Conservation (phyloP, 306 rosid species). For the Carpinus fangiana region DNA sequence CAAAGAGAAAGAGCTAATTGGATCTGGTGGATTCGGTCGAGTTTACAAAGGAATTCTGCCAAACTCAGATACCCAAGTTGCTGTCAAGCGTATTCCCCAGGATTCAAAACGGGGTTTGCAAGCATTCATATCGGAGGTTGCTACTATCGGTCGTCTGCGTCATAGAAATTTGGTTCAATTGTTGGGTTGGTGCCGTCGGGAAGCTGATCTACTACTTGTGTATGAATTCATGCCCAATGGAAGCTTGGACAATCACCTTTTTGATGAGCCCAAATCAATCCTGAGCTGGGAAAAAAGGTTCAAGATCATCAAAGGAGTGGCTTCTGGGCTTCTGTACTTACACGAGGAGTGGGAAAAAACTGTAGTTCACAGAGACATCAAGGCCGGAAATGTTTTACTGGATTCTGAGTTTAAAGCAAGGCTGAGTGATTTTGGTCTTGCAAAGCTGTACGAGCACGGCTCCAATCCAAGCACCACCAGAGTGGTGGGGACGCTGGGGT, state of each 20-base stretch:
- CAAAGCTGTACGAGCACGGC: constrained; percentile 56
- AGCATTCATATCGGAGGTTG: constrained; percentile 54
- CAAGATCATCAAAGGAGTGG: constrained; percentile 53
- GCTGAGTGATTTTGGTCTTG: constrained; percentile 63
- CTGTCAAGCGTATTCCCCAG: constrained; percentile 55
- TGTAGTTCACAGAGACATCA: constrained; percentile 63
- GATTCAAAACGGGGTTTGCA: constrained; percentile 56
- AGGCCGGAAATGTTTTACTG: constrained; percentile 60
- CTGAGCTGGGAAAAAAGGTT: constrained; percentile 60
- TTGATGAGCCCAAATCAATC: constrained; percentile 28
- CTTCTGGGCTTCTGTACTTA: constrained; percentile 50
- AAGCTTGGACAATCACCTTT: constrained; percentile 59
- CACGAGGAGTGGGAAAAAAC: constrained; percentile 68
- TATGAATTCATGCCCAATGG: constrained; percentile 65
- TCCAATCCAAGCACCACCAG: constrained; percentile 54
- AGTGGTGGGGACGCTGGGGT: constrained; percentile 65
- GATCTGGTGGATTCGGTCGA: constrained; percentile 62
- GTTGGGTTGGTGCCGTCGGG: constrained; percentile 61
- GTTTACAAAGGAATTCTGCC: constrained; percentile 55
- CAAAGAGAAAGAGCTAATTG: constrained; percentile 55
- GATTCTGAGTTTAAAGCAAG: constrained; percentile 57
- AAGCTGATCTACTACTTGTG: constrained; percentile 41
- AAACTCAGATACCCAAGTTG: constrained; percentile 38
- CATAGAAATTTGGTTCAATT: constrained; percentile 58
- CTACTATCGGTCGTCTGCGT: constrained; percentile 55